phyloP scores from a whole-genome alignment of 148 eudicot genomes.

The Beta vulgaris region DNA sequence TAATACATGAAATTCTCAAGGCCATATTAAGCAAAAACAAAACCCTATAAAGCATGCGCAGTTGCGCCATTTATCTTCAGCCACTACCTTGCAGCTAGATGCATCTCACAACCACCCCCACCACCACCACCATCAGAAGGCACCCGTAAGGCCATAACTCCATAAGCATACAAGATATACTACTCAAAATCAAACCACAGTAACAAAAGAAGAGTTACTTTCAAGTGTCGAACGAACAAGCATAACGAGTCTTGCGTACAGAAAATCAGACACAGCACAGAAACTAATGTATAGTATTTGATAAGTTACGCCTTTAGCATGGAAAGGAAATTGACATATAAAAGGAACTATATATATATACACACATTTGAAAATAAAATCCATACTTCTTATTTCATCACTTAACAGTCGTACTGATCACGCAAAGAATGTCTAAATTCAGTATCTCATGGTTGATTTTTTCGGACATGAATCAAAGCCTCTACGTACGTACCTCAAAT shows the following conservation, averaged over 20 bases:
- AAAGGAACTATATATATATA: background rate
- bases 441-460: background rate
- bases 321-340: background rate
- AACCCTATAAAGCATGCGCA: too few species aligned
- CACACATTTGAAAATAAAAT: too few species aligned
- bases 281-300: background rate
- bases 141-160: background rate
- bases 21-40: too few species aligned
- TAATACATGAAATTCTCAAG: too few species aligned
- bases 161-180: background rate
- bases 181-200: background rate
- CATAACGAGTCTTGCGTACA: background rate
- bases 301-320: background rate
- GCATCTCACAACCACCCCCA: background rate
- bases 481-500: background rate
- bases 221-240: background rate
- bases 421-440: background rate
- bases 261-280: background rate
- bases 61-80: background rate
- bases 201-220: too few species aligned
- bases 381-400: too few species aligned
- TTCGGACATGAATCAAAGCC: background rate
- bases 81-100: background rate
- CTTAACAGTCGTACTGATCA: background rate
- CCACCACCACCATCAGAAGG: background rate